phyloP scores from a whole-genome alignment of 495 filamentous ascomycete species.

The Rhizodiscina lignyota region DNA sequence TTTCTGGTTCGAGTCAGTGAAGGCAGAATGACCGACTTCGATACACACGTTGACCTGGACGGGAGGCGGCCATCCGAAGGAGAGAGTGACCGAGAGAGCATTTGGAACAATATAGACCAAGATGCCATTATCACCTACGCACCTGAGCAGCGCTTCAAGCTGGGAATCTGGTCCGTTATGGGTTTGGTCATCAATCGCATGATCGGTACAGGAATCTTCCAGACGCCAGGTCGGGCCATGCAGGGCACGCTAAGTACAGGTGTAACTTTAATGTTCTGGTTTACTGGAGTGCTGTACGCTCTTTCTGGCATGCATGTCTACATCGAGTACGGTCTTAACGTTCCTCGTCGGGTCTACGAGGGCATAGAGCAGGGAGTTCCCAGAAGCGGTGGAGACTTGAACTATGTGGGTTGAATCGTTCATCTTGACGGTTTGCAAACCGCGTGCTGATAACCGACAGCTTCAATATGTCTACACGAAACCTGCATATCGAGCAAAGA shows the following conservation, averaged over 20 bases:
- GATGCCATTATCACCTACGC: constrained; percentile 15
- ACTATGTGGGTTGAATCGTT: constrained; percentile 26
- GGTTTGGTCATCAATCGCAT: constrained; percentile 17
- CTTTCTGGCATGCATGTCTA: constrained; percentile 1
- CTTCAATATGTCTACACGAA: constrained; percentile 26
- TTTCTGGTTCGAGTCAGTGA: no score
- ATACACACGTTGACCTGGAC: neutral
- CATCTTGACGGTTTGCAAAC: neutral
- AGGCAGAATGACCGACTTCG: neutral
- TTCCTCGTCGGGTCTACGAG: constrained; percentile 3
- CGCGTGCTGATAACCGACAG: constrained; percentile 12
- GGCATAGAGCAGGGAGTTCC: constrained; percentile 17
- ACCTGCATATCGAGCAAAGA: constrained; percentile 14
- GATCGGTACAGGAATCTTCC: constrained; percentile 15
- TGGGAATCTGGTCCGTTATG: constrained; percentile 12
- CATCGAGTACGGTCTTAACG: constrained; percentile 7
- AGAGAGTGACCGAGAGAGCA: neutral
- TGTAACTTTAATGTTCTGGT: constrained; percentile 6
- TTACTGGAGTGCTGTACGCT: constrained; percentile 2
- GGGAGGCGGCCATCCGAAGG: neutral
- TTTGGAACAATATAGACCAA: constrained; percentile 5
- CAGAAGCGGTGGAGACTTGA: constrained; percentile 33
- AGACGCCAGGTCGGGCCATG: constrained; percentile 3
- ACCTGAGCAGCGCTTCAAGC: constrained; percentile 12
- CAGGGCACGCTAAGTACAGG: constrained; percentile 5